Evolutionary conservation across 2,329 filamentous ascomycete genomes (phyloP).

Genomic region (Colletotrichum graminicola): DNA sequence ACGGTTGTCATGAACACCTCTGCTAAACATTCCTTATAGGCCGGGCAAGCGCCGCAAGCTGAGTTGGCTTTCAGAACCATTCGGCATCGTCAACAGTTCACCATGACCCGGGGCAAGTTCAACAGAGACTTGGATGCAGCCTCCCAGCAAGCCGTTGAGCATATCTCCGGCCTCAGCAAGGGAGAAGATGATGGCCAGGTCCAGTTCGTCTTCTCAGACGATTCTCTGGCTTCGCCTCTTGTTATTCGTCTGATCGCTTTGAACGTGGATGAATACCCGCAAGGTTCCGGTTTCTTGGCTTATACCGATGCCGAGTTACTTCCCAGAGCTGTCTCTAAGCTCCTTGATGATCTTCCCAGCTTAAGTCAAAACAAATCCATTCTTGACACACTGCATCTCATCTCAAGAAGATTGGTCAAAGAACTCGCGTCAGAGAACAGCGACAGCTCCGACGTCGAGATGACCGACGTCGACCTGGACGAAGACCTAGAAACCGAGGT

Average conservation of each 20-base stretch:
- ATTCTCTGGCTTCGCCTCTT: conserved; percentile 46
- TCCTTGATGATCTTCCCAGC: conserved; percentile 60
- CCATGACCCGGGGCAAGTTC: conserved; percentile 77
- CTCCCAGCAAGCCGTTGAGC: conserved; percentile 54
- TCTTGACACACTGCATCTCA: conserved; percentile 50
- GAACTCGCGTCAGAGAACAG: conserved; percentile 49
- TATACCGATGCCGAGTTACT: conserved; percentile 57
- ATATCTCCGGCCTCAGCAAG: conserved; percentile 66
- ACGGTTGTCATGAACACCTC: background rate
- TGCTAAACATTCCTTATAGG: background rate
- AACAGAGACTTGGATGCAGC: conserved; percentile 65
- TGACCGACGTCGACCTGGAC: conserved; percentile 44
- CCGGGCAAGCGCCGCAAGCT: background rate
- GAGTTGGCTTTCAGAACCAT: no score
- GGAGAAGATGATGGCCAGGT: conserved; percentile 82
- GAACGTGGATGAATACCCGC: conserved; percentile 55
- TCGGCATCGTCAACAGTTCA: background rate
- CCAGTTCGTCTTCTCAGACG: conserved; percentile 66
- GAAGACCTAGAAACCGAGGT: conserved; percentile 46
- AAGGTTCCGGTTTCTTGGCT: conserved; percentile 55
- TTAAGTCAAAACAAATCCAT: conserved; percentile 59
- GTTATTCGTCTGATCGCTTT: conserved; percentile 43
- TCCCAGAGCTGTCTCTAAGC: conserved; percentile 46
- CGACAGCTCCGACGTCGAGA: conserved; percentile 49
- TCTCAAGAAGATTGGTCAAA: conserved; percentile 46